Evolutionary conservation across 495 filamentous ascomycete species (phyloP), one percentile per base, ranked within the genome.

Genomic region (Neurospora terricola): DNA sequence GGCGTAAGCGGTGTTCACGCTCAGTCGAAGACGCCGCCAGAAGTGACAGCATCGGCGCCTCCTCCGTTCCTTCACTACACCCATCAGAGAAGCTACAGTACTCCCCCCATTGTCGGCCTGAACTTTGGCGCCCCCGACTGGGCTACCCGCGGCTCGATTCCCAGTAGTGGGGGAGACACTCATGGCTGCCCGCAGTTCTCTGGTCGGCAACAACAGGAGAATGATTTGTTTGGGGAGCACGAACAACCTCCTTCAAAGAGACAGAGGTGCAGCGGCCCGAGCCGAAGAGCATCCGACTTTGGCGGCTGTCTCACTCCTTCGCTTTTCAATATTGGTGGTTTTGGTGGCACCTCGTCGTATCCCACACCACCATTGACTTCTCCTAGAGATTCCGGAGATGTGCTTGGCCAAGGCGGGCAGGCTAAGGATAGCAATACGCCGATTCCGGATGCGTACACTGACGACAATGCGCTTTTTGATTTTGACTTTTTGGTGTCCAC

Each of bases 401-500:
- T 10, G 2, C 21, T 6, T 10, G 18, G 42, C 3, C 42, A 45
- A 45, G 42, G 42, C 18, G 42, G 18, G 8, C 45, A 54, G 45
- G 21, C 45, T 1, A 54, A 27, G 21, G 11, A 66, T 66, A 36
- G 34, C 1, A 36, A 34, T 21, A 54, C 4, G 11, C 7, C 27
- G 14, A 66, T 34, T 8, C 23, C 54, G 27, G 54, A 66, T 18
- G 27, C 54, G 14, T 66, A 66, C 54, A 34, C 27, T 16, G 54
- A 66, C 7, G 30, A 66, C 27, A 66, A 34, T 16, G 27, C 45
- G 27, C 70, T 36, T 30, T 75, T 75, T 3, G 54, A 74, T 6
- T 75, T 73, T 73, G 74, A 71, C 23, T 74, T 75, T 37, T 23
- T 73, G 69, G 71, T 38, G 18, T 3, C 54, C 14, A 66, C 69